Conservation (phyloP, 768 basidiomycete species). For the Lentinula edodes region DNA sequence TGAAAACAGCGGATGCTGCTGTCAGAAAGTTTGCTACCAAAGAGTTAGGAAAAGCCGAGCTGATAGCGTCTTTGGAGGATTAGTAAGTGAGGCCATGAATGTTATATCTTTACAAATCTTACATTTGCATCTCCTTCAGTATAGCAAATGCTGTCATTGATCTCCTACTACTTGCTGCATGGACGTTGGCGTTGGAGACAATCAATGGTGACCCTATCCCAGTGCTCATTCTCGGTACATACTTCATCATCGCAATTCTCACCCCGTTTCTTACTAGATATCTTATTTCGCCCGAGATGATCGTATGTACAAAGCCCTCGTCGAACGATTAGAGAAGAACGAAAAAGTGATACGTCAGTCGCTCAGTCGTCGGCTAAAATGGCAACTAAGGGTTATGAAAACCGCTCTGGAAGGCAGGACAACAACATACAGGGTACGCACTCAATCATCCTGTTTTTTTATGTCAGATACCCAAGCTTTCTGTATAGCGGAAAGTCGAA, state of each 20-base stretch:
- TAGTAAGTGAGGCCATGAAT: slow-evolving; percentile 52
- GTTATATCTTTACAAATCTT: neutral
- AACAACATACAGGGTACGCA: slow-evolving; percentile 58
- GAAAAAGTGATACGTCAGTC: slow-evolving; percentile 41
- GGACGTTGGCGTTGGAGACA: slow-evolving; percentile 58
- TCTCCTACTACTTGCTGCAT: slow-evolving; percentile 75
- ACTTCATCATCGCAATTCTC: neutral
- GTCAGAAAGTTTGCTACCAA: slow-evolving; percentile 84
- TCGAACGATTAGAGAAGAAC: slow-evolving; percentile 39
- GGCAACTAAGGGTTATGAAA: slow-evolving; percentile 63
- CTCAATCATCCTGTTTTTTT: neutral
- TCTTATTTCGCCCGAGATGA: slow-evolving; percentile 94
- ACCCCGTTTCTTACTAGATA: slow-evolving; percentile 37
- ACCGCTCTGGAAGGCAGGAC: slow-evolving; percentile 62
- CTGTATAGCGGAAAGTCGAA: slow-evolving; percentile 55
- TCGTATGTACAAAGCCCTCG: slow-evolving; percentile 71
- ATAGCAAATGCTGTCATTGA: slow-evolving; percentile 89
- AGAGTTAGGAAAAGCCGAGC: slow-evolving; percentile 71
- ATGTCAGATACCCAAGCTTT: slow-evolving; percentile 6
- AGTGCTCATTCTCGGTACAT: slow-evolving; percentile 33
- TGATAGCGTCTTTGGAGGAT: slow-evolving; percentile 82
- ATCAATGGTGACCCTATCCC: slow-evolving; percentile 67
- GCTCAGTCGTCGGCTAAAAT: slow-evolving; percentile 54
- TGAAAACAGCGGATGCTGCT: slow-evolving; percentile 65
- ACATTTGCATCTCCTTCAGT: slow-evolving; percentile 29